Conservation (phyloP, 306 rosid species). For the Ormosia semicastrata region DNA sequence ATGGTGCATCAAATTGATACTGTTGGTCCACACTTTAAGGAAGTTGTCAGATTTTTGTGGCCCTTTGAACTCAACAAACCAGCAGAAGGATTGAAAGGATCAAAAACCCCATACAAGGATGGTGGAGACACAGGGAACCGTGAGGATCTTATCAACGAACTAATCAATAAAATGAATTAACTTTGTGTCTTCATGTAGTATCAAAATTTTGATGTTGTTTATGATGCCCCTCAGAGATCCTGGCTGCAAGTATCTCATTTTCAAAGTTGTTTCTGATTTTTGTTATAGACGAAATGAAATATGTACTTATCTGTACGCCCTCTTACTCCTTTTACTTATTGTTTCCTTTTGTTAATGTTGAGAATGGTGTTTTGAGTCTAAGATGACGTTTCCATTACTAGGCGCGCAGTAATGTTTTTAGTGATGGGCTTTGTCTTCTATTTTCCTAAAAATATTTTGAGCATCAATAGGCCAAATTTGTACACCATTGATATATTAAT, state of each 20-base stretch:
- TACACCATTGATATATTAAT: no score
- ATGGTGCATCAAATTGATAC: constrained; percentile 72
- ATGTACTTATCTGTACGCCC: not conserved
- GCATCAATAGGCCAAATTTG: no score
- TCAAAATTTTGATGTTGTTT: constrained; percentile 10
- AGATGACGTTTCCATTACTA: not conserved
- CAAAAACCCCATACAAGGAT: constrained; percentile 50
- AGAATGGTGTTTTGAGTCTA: not conserved
- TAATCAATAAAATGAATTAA: constrained; percentile 76
- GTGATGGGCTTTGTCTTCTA: not conserved
- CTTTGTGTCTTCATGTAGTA: not conserved
- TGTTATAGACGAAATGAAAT: not conserved
- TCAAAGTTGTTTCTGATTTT: not conserved
- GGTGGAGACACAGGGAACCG: constrained; percentile 92
- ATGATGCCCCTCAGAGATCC: not conserved
- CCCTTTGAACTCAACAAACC: constrained; percentile 82
- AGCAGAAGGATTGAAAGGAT: constrained; percentile 57
- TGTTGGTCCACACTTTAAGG: constrained; percentile 80
- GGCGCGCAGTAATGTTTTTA: not conserved
- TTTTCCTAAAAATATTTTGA: no score
- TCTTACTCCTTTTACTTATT: not conserved
- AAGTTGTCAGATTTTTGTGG: constrained; percentile 65
- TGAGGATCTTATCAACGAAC: constrained; percentile 71
- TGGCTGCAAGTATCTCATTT: constrained; percentile 15
- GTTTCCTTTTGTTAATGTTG: not conserved